Percentiles rank a stretch among this genome's conserved stretches.
Conservation (phyloP, 352 stramenopile species). For the Pythium volutum region DNA sequence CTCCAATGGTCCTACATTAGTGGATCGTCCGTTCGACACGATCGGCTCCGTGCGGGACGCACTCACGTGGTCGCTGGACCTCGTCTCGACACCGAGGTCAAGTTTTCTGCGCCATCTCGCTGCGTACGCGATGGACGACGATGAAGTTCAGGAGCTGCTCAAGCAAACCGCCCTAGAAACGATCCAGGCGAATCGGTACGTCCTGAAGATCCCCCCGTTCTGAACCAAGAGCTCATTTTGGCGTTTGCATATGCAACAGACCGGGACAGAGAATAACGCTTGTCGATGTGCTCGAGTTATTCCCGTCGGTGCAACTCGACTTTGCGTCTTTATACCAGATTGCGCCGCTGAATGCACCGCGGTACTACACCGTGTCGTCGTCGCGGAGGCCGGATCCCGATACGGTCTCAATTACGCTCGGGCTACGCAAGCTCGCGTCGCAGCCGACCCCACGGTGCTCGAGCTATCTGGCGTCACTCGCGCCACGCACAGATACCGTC, state of each 20-base stretch:
- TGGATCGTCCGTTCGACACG: conserved; percentile 43
- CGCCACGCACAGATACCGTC: conserved; percentile 39
- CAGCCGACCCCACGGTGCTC: conserved; percentile 73
- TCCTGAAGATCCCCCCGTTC: neutral
- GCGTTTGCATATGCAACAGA: conserved; percentile 4
- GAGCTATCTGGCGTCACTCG: conserved; percentile 56
- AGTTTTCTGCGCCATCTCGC: conserved; percentile 60
- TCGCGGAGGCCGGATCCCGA: conserved; percentile 56
- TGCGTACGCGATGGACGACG: conserved; percentile 54
- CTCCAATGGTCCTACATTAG: neutral
- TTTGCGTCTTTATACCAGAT: conserved; percentile 71
- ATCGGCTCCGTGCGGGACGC: conserved; percentile 63
- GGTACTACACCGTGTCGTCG: conserved; percentile 85
- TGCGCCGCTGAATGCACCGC: conserved; percentile 53
- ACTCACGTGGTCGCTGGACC: conserved; percentile 75
- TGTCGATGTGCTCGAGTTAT: conserved; percentile 62
- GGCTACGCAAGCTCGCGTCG: conserved; percentile 44
- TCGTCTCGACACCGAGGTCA: conserved; percentile 54
- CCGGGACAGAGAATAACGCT: conserved; percentile 39
- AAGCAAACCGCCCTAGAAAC: conserved; percentile 41
- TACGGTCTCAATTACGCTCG: conserved; percentile 69
- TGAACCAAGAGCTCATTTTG: neutral
- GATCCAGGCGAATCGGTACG: conserved; percentile 43
- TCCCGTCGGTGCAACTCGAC: conserved; percentile 59
- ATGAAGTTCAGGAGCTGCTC: conserved; percentile 44